Percentiles rank a stretch among this genome's conserved stretches.
Evolutionary conservation across 2,329 filamentous ascomycete genomes (phyloP).

Genomic region (Aspergillus fumigatiaffinis): DNA sequence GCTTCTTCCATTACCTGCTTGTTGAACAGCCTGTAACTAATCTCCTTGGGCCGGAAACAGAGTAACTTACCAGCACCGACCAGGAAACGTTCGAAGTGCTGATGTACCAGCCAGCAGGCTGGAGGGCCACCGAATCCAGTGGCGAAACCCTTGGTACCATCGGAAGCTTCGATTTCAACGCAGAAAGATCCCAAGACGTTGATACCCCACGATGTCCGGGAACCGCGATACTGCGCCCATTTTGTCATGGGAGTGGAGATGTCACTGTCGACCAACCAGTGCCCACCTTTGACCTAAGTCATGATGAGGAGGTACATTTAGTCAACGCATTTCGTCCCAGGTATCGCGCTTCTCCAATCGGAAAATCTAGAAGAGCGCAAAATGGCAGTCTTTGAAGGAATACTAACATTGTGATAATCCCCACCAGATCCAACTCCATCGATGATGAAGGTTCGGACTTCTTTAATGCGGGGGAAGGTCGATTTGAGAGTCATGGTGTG

Average conservation of each 20-base stretch:
- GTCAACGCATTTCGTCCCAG: background rate
- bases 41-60: background rate
- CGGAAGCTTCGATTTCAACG: constrained; percentile 80
- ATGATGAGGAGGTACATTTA: background rate
- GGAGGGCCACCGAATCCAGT: constrained; percentile 92
- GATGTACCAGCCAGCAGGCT: constrained; percentile 87
- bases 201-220: constrained; percentile 90
- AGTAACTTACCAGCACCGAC: constrained; percentile 62
- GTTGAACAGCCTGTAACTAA: background rate
- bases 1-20: background rate
- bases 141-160: constrained; percentile 90
- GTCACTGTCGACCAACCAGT: constrained; percentile 84
- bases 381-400: background rate
- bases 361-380: background rate
- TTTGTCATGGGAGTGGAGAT: constrained; percentile 90
- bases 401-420: constrained; percentile 82
- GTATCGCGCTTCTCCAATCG: background rate
- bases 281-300: constrained; percentile 43
- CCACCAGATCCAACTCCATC: constrained; percentile 46
- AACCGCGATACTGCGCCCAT: constrained; percentile 84
- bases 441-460: constrained; percentile 44
- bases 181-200: constrained; percentile 92
- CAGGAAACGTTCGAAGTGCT: constrained; percentile 90
- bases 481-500: constrained; percentile 27
- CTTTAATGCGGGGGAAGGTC: constrained; percentile 43